Conservation (phyloP, 768 basidiomycete genomes). For the Mycena belliarum region DNA sequence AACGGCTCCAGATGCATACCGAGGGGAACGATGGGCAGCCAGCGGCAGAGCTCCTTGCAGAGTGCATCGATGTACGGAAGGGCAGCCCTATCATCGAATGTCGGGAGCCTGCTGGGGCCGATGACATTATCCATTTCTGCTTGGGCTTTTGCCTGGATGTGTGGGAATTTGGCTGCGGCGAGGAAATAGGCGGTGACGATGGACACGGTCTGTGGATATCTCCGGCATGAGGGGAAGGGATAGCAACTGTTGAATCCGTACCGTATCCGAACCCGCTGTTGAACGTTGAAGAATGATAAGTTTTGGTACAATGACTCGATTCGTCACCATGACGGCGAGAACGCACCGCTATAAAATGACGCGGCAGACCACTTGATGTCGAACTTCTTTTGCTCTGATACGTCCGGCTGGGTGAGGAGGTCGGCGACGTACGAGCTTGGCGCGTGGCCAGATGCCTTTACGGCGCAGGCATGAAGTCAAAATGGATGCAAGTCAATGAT, state of each 20-base stretch:
- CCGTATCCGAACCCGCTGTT: slow-evolving; percentile 42
- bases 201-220: slow-evolving; percentile 37
- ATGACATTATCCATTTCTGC: slow-evolving; percentile 45
- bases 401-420: slow-evolving; percentile 29
- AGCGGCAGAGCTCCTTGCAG: slow-evolving; percentile 37
- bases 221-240: too few species aligned
- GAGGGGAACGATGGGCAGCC: slow-evolving; percentile 24
- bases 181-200: slow-evolving; percentile 41
- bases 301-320: too few species aligned
- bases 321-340: too few species aligned
- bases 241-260: slow-evolving; percentile 3
- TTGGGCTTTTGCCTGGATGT: slow-evolving; percentile 39
- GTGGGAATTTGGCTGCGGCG: slow-evolving; percentile 40
- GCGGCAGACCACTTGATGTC: slow-evolving; percentile 47
- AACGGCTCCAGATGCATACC: neutral
- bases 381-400: slow-evolving; percentile 32
- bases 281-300: too few species aligned
- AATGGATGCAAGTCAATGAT: neutral
- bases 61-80: slow-evolving; percentile 45
- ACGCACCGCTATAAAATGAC: slow-evolving; percentile 42
- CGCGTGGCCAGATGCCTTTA: slow-evolving; percentile 31
- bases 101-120: slow-evolving; percentile 39
- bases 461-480: neutral
- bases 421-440: slow-evolving; percentile 33
- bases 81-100: slow-evolving; percentile 36